Percentiles rank a stretch among this genome's conserved stretches.
Evolutionary conservation across 169 alveolate species (phyloP).

Genomic region (Eimeria acervulina): DNA sequence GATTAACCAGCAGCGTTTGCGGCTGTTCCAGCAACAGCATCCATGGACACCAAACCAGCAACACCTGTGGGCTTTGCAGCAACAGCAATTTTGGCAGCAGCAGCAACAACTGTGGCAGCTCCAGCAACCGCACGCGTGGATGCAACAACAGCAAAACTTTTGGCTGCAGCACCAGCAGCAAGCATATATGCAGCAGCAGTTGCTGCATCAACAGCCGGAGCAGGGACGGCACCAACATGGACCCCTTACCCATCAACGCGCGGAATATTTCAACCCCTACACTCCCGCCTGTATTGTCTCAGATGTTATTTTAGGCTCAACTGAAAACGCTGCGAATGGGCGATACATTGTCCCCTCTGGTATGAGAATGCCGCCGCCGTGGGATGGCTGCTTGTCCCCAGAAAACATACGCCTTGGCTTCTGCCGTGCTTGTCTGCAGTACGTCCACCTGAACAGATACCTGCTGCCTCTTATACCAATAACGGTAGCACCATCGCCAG

Average conservation of each 20-base stretch:
- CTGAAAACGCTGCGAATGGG: slow-evolving; percentile 19
- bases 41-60: not conserved
- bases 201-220: slow-evolving; percentile 21
- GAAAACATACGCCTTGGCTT: not conserved
- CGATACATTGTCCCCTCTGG: not conserved
- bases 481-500: not conserved
- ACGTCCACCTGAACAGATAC: not conserved
- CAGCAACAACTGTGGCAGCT: not conserved
- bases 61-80: slow-evolving; percentile 55
- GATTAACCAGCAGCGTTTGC: slow-evolving; percentile 21
- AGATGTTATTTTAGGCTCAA: not conserved
- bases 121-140: slow-evolving; percentile 26
- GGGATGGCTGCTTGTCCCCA: slow-evolving; percentile 40
- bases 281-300: not conserved
- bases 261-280: not conserved
- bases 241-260: not conserved
- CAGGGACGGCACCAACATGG: not conserved
- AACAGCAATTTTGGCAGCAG: slow-evolving; percentile 18
- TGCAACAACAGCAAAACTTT: slow-evolving; percentile 31
- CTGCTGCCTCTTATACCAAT: not conserved
- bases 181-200: not conserved
- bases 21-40: slow-evolving; percentile 23
- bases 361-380: slow-evolving; percentile 43
- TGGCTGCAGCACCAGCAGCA: slow-evolving; percentile 42
- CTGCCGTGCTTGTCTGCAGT: slow-evolving; percentile 44